Evolutionary conservation across 1,284 basidiomycete species (phyloP), one percentile per base, ranked within the genome.

Genomic region (Entoloma clypeatum): DNA sequence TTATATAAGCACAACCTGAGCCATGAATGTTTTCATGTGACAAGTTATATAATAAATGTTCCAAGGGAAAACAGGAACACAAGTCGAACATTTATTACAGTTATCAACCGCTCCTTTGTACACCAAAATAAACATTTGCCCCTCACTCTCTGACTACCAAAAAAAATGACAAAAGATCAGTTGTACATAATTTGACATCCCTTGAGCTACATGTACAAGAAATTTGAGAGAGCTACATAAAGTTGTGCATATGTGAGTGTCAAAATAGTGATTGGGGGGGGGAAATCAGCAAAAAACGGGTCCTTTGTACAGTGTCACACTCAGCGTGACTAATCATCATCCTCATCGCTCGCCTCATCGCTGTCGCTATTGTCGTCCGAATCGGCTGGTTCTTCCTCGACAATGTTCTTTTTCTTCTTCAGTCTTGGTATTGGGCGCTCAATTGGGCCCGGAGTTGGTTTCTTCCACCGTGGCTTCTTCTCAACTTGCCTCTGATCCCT

Each of bases 401-500:
- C n/a, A n/a, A n/a, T n/a, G n/a, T 27, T n/a, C 23, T 18, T 29
- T 17, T 17, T 19, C 24, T 29, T 25, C 17, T 29, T 26, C 8
- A 26, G 36, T 26, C 29, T 38, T 18, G 25, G 24, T 8, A 38
- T 18, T 10, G 36, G 19, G 16, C 16, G 5, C 14, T 19, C 11
- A 11, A 14, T 13, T 29, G 23, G 13, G 11, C 11, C 24, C 18
- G n/a, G 24, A 31, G 21, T 4, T 40, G 38, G 38, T 17, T 40
- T 40, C 19, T 31, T 30, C 38, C 29, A 40, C n/a, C 29, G 7
- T 6, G 27, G 23, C 16, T 28, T 31, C 30, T 40, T 40, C 29
- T 40, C 26, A 23, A 10, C 27, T 40, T 26, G 23, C 18, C 19
- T 28, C 17, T 14, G 16, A 30, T 40, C 30, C 23, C 30, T 19